Evolutionary conservation across 805 yeast species (phyloP).

Genomic region (Peterozyma toletana): DNA sequence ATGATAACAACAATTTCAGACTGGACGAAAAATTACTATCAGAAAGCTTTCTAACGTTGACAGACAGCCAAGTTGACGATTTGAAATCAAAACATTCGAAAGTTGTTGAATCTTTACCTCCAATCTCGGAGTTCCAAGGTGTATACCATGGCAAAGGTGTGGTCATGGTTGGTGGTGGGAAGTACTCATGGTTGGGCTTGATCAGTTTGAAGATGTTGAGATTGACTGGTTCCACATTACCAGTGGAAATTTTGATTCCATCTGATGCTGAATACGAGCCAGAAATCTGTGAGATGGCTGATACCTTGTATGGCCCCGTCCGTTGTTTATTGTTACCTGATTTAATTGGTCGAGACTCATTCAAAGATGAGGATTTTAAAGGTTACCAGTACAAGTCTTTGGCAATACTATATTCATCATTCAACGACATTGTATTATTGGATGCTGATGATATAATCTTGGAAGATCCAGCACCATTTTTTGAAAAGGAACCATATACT

Average conservation of each 20-base stretch:
- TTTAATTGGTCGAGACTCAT: constrained; percentile 20
- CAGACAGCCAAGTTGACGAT: constrained; percentile 22
- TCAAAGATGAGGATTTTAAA: constrained; percentile 14
- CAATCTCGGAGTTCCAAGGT: constrained; percentile 6
- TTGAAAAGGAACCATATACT: constrained; percentile 33
- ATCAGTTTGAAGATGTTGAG: constrained; percentile 33
- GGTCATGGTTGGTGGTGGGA: constrained; percentile 39
- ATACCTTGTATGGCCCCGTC: constrained; percentile 31
- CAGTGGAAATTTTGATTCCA: constrained; percentile 38
- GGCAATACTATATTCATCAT: constrained; percentile 38
- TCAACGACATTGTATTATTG: constrained; percentile 34
- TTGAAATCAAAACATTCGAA: constrained; percentile 23
- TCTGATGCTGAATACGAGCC: constrained; percentile 29
- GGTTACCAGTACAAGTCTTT: constrained; percentile 34
- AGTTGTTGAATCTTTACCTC: constrained; percentile 21
- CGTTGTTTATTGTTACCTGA: constrained; percentile 32
- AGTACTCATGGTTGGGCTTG: constrained; percentile 32
- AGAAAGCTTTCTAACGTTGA: neutral
- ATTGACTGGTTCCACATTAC: constrained; percentile 33
- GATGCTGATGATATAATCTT: constrained; percentile 43
- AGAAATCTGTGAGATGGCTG: constrained; percentile 27
- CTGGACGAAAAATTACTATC: neutral
- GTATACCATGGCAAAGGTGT: constrained; percentile 35
- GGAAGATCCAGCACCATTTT: constrained; percentile 28
- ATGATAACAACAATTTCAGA: too few relatives aligned